These are phyloP conservation scores for Dendrocalamus latiflorus DNA, from an alignment of 202 grass and related monocot genomes.

Conservation along the genomic window DNA sequence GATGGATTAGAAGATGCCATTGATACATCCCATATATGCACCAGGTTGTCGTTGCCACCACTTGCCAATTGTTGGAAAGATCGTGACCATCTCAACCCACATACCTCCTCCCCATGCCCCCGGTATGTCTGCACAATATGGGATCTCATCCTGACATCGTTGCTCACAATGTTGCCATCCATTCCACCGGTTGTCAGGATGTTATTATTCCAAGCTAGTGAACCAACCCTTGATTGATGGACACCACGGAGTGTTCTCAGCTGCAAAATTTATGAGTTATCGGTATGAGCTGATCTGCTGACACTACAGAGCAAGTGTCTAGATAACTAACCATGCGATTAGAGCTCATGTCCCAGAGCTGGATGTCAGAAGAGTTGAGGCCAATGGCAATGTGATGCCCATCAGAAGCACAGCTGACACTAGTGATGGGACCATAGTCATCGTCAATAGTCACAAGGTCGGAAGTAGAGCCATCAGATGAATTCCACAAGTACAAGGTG, in stretches of 20 bases:
- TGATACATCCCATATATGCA: constrained; percentile 42
- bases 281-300: no score
- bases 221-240: constrained; percentile 21
- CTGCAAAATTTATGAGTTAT: constrained; percentile 14
- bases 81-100: constrained; percentile 38
- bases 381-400: constrained; percentile 46
- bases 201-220: constrained; percentile 37
- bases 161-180: constrained; percentile 38
- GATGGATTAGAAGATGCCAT: constrained; percentile 25
- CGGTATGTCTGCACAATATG: constrained; percentile 12
- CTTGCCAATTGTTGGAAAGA: constrained; percentile 31
- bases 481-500: constrained; percentile 48
- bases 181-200: no score
- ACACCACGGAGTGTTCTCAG: constrained; percentile 29
- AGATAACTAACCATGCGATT: constrained; percentile 34
- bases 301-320: no score
- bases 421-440: constrained; percentile 37
- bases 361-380: constrained; percentile 48
- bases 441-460: constrained; percentile 38
- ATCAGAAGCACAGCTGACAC: constrained; percentile 49
- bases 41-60: constrained; percentile 32
- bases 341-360: constrained; percentile 39
- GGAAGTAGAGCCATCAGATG: constrained; percentile 30
- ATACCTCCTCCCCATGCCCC: constrained; percentile 26
- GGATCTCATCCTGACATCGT: constrained; percentile 36